A percentile compares a stretch with the other conserved stretches of the same genome.
Conservation (phyloP, 2,329 filamentous ascomycete species). For the Teratosphaeria destructans region DNA sequence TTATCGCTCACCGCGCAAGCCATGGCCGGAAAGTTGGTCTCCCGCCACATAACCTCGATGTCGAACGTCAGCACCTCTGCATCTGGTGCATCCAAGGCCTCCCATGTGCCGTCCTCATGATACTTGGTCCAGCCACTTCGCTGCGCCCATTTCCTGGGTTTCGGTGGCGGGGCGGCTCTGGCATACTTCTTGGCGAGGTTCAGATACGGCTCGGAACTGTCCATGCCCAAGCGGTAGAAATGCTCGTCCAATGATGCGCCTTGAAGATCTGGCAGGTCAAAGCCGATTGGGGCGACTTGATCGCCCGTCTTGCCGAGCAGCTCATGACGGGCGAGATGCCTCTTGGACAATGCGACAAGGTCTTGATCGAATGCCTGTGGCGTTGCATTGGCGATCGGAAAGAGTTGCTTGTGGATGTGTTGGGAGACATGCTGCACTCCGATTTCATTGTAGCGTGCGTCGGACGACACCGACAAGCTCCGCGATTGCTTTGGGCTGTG, state of each 20-base stretch:
- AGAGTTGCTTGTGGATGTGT: constrained; percentile 74
- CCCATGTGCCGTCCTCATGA: constrained; percentile 58
- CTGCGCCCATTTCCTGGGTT: constrained; percentile 62
- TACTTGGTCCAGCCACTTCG: constrained; percentile 95
- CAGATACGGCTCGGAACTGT: constrained; percentile 78
- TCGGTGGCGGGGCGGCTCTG: constrained; percentile 45
- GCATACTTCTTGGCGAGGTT: constrained; percentile 65
- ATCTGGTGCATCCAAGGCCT: constrained; percentile 64
- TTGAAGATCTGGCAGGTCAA: constrained; percentile 71
- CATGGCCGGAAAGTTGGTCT: constrained; percentile 89
- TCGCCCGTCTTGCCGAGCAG: constrained; percentile 85
- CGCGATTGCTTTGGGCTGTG: constrained; percentile 11
- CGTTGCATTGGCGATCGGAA: constrained; percentile 42
- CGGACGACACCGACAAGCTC: constrained; percentile 29
- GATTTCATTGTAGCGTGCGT: constrained; percentile 78
- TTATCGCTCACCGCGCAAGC: constrained; percentile 83
- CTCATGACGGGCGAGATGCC: constrained; percentile 77
- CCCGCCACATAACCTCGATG: constrained; percentile 93
- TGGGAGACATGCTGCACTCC: constrained; percentile 87
- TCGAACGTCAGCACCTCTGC: constrained; percentile 84
- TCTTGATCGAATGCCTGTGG: constrained; percentile 61
- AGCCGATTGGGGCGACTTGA: constrained; percentile 60
- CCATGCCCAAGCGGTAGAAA: constrained; percentile 77
- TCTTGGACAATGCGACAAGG: constrained; percentile 67
- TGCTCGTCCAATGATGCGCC: constrained; percentile 84